Base-by-base conservation (phyloP, 306 rosid species). In the Vicia villosa region DNA sequence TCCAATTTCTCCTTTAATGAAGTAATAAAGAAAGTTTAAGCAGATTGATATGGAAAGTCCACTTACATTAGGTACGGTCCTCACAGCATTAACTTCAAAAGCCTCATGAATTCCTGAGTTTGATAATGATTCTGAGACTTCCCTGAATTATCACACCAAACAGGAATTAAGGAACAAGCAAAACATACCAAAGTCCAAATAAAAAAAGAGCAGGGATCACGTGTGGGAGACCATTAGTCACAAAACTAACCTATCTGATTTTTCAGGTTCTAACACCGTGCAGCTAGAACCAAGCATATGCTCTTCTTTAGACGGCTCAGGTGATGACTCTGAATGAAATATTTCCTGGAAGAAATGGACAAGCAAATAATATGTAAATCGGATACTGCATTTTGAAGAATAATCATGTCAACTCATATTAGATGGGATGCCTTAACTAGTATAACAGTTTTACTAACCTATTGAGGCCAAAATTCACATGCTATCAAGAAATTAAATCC, bases 221-320 rank as follows among this genome's bases (percentile, higher is more conserved):
- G 19, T 9, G 56, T 5, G 5, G 4, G 46, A 46, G 55, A 67
- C 59, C 36, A 57, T 21, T 55, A 38, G 15, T 66, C 68, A 74
- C 49, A 55, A 43, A 56, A 77, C 92, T 62, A 40, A 87, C 98
- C 96, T 82, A 54, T 79, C 73, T 26, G 89, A 87, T 58, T 78
- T 80, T 67, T 76, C 85, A 36, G 77, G 55, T 63, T 63, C 65
- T 46, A 77, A 40, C 14, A 4, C 49, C 4, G 43, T 70, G 69
- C 58, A 28, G 5, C 60, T 66, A 42, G 75, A 42, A 30, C 41
- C 66, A 58, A 36, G 68, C 30, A 9, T 3, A 42, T 46, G 76
- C 59, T 79, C 79, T 77, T 63, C 46, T 60, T 68, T 77, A n/a
- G 68, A 67, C 57, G 34, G 59, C 52, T 40, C 12, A 51, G 37